These are phyloP conservation scores for Durusdinium trenchii DNA, from an alignment of 73 alveolate genomes.

Conservation along the genomic window DNA sequence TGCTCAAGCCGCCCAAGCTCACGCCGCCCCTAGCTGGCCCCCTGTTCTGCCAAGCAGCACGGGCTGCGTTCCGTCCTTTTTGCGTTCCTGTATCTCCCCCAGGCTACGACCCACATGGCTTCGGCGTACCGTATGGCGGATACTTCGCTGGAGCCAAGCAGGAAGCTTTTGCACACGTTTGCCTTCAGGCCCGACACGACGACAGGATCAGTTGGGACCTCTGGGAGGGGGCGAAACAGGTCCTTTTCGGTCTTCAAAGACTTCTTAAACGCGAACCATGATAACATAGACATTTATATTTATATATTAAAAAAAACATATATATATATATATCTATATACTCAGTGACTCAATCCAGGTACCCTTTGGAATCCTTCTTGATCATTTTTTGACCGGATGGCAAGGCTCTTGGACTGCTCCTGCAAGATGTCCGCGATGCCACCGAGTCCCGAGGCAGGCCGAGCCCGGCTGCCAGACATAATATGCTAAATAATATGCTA, in stretches of 20 bases:
- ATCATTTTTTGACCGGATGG: too few relatives aligned
- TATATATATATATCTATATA: too few relatives aligned
- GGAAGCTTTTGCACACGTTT: slow-evolving; percentile 80
- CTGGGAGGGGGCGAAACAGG: too few relatives aligned
- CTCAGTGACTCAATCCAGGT: neutral
- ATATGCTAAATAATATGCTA: too few relatives aligned
- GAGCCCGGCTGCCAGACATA: too few relatives aligned
- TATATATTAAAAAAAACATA: too few relatives aligned
- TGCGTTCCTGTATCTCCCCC: neutral
- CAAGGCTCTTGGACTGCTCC: slow-evolving; percentile 70
- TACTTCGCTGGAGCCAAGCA: slow-evolving; percentile 90
- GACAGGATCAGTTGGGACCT: too few relatives aligned
- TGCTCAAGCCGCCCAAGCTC: too few relatives aligned
- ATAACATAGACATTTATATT: too few relatives aligned
- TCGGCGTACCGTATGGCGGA: slow-evolving; percentile 88
- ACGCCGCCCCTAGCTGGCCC: neutral
- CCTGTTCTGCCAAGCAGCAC: too few relatives aligned
- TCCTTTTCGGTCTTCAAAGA: neutral
- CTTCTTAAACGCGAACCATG: too few relatives aligned
- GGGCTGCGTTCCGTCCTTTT: neutral
- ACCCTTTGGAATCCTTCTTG: neutral
- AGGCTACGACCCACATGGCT: slow-evolving; percentile 94
- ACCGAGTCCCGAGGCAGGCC: slow-evolving; percentile 50
- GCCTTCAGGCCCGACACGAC: slow-evolving; percentile 78
- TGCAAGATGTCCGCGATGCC: slow-evolving; percentile 91